Evolutionary conservation across 2,329 filamentous ascomycete species (phyloP), one percentile per base, ranked within the genome.

Genomic region (Ceratocystis cacaofunesta): DNA sequence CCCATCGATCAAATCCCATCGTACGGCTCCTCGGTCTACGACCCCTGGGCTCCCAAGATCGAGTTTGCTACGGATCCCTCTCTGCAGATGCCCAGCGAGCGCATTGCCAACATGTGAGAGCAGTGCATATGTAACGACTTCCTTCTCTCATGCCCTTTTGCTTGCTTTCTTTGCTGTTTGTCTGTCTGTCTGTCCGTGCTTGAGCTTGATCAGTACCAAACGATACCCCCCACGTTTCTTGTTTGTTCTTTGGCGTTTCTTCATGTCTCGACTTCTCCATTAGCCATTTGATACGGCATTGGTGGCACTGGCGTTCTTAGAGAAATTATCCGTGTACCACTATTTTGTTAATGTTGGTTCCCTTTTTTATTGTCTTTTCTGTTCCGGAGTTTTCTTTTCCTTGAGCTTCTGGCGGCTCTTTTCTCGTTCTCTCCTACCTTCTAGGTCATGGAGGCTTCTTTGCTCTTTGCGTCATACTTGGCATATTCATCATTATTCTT

Each of bases 11-110:
- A 79, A 68, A 69, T 82, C 3, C 79, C 80, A 12, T 74, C 78
- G 5, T 84, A 79, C 67, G 77, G 77, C 5, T 74, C 78, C 19
- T 75, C 74, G n/a, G 75, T 81, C 17, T 81, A 80, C 68, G 80
- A 82, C 68, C 73, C 80, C 1, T 85, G 82, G 77, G 73, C 71
- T 15, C 76, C 77, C 52, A 85, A 85, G 74, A 73, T 82, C 28
- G 82, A 85, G 69, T 83, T 78, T 66, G 64, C 63, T 57, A 81
- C 82, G 50, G 82, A 85, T 68, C 77, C 79, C 22, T 76, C 78
- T 8, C 78, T 85, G 74, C 82, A 83, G 72, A 77, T 85, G 73
- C 83, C 83, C 10, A 84, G 81, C 70, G 80, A 77, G 52, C 76
- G 83, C 62, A 79, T 85, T 68, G 81, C 83, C 69, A 79, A 75